Evolutionary conservation across 148 eudicot species (phyloP).

Genomic region (Dianthus caryophyllus): DNA sequence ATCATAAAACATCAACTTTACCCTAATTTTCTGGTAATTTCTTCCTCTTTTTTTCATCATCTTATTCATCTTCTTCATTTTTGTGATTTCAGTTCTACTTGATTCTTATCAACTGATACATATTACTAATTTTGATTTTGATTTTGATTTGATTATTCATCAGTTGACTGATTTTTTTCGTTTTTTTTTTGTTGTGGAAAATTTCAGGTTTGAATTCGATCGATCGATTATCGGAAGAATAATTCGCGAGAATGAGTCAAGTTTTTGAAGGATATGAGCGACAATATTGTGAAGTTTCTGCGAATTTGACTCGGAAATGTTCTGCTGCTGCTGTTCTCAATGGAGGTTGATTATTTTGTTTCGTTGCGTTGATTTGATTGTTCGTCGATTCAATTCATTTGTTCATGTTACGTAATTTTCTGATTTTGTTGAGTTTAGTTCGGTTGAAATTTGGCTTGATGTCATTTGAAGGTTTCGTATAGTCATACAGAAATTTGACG

Average conservation of each 20-base stretch:
- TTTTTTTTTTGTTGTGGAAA: not conserved
- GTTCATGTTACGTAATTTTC: not conserved
- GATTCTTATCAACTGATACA: not conserved
- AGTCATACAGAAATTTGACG: not conserved
- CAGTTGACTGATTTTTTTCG: not conserved
- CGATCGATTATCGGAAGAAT: not conserved
- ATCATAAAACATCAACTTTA: not conserved
- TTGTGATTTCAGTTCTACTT: not conserved
- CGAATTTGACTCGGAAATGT: slow-evolving; percentile 33
- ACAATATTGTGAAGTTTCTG: slow-evolving; percentile 32
- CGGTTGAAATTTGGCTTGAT: not conserved
- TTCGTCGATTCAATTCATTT: not conserved
- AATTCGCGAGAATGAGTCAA: slow-evolving; percentile 29
- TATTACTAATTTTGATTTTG: not conserved
- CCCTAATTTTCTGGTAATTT: not conserved
- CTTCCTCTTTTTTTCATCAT: not conserved
- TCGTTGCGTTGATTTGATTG: not conserved
- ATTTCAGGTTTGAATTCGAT: not conserved
- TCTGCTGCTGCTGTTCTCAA: slow-evolving; percentile 24
- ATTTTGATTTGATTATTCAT: not conserved
- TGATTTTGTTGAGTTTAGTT: not conserved
- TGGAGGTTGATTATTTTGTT: slow-evolving; percentile 21
- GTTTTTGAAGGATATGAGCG: slow-evolving; percentile 34
- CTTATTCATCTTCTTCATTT: not conserved
- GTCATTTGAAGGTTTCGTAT: not conserved